Percentiles rank a stretch among this genome's conserved stretches.
These are phyloP conservation scores for Ulota crispa DNA, from an alignment of 225 moss, liverwort and hornwort genomes.

Conservation along the genomic window DNA sequence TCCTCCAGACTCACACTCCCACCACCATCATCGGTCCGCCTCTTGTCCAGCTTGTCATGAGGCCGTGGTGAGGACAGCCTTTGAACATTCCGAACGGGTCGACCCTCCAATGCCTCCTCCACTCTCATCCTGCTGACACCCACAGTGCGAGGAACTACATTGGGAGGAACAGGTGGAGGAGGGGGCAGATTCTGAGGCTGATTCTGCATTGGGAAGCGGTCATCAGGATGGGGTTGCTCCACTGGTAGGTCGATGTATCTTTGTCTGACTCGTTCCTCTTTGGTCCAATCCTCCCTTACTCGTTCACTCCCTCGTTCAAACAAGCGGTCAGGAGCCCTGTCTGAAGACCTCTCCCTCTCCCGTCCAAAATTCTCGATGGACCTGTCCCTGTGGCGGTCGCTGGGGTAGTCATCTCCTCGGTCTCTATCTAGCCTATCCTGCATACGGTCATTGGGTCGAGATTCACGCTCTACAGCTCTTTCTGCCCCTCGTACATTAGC, in stretches of 20 bases:
- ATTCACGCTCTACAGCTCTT: slow-evolving; percentile 75
- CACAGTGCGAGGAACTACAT: slow-evolving; percentile 82
- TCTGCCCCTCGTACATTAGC: slow-evolving; percentile 59
- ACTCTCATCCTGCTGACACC: slow-evolving; percentile 57
- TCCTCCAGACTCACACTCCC: slow-evolving; percentile 55
- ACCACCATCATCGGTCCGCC: slow-evolving; percentile 69
- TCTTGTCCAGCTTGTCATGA: slow-evolving; percentile 83
- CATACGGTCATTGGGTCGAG: slow-evolving; percentile 60
- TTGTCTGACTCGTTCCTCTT: slow-evolving; percentile 75
- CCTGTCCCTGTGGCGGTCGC: slow-evolving; percentile 81
- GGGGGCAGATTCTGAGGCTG: slow-evolving; percentile 85
- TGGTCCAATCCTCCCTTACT: slow-evolving; percentile 73
- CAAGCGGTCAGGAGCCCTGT: slow-evolving; percentile 62
- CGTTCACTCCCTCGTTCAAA: slow-evolving; percentile 80
- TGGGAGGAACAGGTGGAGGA: slow-evolving; percentile 85
- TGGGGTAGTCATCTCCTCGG: slow-evolving; percentile 72
- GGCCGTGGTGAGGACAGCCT: slow-evolving; percentile 64
- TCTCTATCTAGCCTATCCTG: slow-evolving; percentile 77
- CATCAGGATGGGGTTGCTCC: slow-evolving; percentile 89
- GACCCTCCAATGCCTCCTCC: slow-evolving; percentile 70
- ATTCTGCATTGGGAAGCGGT: slow-evolving; percentile 92
- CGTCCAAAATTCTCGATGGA: slow-evolving; percentile 74
- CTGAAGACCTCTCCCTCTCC: slow-evolving; percentile 85
- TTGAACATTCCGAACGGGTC: slow-evolving; percentile 59
- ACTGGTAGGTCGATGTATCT: slow-evolving; percentile 65